Base-by-base conservation (phyloP, 2,329 filamentous ascomycete species). In the Apiospora hydei region DNA sequence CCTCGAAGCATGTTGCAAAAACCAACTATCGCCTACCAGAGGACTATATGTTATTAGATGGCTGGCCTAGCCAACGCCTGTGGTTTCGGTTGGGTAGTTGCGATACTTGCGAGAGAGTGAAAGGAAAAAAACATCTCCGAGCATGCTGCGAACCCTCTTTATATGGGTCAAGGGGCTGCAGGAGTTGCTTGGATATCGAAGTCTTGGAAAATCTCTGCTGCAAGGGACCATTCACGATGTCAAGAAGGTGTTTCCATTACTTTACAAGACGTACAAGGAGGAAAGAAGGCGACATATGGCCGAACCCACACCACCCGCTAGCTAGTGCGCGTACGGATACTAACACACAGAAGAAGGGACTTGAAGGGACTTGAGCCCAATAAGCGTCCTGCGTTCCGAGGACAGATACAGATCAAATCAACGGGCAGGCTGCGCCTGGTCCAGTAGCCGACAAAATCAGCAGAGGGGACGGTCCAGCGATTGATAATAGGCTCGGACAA, bases 191-290 rank as follows among this genome's bases (percentile, higher is more conserved):
- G 30, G 53, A 21, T 61, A 38, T 38, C 16, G n/a, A 21, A 10
- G 34, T 64, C 57, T 24, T 41, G 57, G 57, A n/a, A 64, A 64
- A 64, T 64, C 57, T 64, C 57, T 64, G 57, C 34, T 64, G 30
- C 57, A 64, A 64, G 57, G 57, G 57, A 64, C 57, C 57, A 64
- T 64, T 64, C 34, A 41, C 57, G 57, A 64, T 64, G 57, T 64
- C 57, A 64, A 64, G 57, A 64, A 64, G 8, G 34, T 41, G 57
- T 64, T 64, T 64, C 34, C 57, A 64, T 64, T 64, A 64, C 57
- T 64, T 64, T 14, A 64, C 5, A 11, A n/a, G 34, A 41, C 57
- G 21, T 24, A 18, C 7, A 38, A 64, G 18, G 34, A n/a, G 34
- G 18, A 38, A 38, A 41, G 18, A 64, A 41, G 57, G 57, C 57